A percentile compares a stretch with the other conserved stretches of the same genome.
Evolutionary conservation across 1,284 basidiomycete species (phyloP).

Genomic region (Trametes hirsuta): DNA sequence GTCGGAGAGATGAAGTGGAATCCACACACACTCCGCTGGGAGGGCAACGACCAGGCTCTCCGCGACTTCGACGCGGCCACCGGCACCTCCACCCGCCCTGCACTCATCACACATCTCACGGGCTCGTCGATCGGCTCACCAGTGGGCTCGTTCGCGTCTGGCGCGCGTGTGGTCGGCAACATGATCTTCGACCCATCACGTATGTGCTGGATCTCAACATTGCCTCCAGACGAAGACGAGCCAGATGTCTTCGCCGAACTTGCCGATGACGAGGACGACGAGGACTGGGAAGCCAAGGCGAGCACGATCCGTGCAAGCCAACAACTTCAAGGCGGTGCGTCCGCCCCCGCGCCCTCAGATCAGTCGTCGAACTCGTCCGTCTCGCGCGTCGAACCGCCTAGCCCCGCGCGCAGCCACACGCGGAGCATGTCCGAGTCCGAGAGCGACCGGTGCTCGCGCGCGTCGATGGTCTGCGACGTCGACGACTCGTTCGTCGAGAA

Average conservation of each 20-base stretch:
- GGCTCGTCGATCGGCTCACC: constrained; percentile 83
- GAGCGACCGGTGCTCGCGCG: constrained; percentile 75
- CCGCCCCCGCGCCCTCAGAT: constrained; percentile 37
- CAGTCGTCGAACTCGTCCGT: constrained; percentile 35
- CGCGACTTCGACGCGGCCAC: constrained; percentile 88
- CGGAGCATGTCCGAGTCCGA: constrained; percentile 72
- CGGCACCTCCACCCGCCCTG: constrained; percentile 87
- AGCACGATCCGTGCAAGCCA: constrained; percentile 76
- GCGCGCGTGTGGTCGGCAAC: constrained; percentile 88
- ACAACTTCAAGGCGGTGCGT: constrained; percentile 39
- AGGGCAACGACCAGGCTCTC: constrained; percentile 91
- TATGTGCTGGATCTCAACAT: constrained; percentile 92
- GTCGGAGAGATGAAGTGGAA: constrained; percentile 98
- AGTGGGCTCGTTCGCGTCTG: constrained; percentile 72
- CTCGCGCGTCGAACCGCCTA: constrained; percentile 40
- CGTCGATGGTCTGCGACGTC: constrained; percentile 73
- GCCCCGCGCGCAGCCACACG: constrained; percentile 65
- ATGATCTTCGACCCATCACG: constrained; percentile 95
- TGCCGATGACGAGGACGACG: constrained; percentile 85
- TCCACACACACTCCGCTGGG: constrained; percentile 86
- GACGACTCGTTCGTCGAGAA: constrained; percentile 72
- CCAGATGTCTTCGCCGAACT: constrained; percentile 91
- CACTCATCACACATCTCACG: constrained; percentile 90
- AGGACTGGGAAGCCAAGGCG: constrained; percentile 69
- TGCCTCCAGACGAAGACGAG: constrained; percentile 88